phyloP scores from a whole-genome alignment of 345 rosid species.

The Populus alba region DNA sequence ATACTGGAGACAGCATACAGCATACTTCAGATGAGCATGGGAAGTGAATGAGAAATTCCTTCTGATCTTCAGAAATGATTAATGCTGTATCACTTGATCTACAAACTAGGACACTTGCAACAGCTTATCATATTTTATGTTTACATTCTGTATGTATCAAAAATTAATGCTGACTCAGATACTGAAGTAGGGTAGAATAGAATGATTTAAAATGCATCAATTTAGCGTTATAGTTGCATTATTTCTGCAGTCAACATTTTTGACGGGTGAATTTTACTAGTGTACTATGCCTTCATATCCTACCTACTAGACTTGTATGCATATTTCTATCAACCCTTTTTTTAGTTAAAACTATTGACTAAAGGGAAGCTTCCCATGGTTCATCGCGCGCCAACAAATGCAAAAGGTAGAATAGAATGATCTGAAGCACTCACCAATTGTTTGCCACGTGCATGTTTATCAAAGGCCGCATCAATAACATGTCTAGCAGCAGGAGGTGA shows the following conservation, averaged over 20 bases:
- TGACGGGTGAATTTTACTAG: too few species aligned
- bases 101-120: not conserved
- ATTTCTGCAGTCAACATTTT: too few species aligned
- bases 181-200: too few species aligned
- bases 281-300: not conserved
- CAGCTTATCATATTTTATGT: too few species aligned
- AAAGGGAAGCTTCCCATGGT: not conserved
- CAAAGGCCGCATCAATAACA: conserved; percentile 67
- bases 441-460: conserved; percentile 62
- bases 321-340: not conserved
- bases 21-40: not conserved
- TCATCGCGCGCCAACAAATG: not conserved
- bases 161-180: too few species aligned
- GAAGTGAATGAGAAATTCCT: not conserved
- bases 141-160: too few species aligned
- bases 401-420: not conserved
- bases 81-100: not conserved
- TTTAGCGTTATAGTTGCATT: too few species aligned
- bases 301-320: not conserved
- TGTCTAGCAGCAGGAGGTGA: conserved; percentile 70
- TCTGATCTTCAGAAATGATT: not conserved
- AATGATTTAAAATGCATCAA: too few species aligned
- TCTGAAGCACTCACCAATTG: conserved; percentile 65
- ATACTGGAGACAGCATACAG: not conserved
- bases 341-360: not conserved